Evolutionary conservation across 306 rosid genomes (phyloP).

Genomic region (Quercus gilva): DNA sequence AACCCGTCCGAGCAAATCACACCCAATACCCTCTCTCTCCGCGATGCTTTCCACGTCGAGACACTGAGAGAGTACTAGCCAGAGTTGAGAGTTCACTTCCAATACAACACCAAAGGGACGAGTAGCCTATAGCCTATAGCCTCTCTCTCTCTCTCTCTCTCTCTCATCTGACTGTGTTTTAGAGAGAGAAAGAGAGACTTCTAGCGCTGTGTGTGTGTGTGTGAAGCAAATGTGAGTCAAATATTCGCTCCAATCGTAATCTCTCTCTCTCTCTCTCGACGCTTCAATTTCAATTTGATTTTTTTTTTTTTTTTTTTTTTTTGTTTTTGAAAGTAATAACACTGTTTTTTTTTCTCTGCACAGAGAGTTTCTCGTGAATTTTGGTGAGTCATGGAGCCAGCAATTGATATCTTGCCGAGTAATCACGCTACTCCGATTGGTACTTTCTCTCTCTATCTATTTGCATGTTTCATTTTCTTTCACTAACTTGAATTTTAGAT

Average conservation of each 20-base stretch:
- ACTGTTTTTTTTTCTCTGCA: neutral
- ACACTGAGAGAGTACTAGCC: too few species aligned
- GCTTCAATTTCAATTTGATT: neutral
- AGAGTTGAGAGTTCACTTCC: too few species aligned
- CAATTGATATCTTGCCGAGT: slow-evolving; percentile 22
- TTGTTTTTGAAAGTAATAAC: neutral
- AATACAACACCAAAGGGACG: neutral
- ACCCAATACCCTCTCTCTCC: neutral
- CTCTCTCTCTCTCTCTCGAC: neutral
- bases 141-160: neutral
- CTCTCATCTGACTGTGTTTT: neutral
- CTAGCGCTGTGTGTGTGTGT: too few species aligned
- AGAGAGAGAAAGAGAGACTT: neutral
- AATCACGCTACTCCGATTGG: slow-evolving; percentile 16
- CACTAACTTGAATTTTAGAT: neutral
- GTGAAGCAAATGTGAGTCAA: neutral
- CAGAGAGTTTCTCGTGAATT: slow-evolving; percentile 13
- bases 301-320: neutral
- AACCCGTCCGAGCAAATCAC: neutral
- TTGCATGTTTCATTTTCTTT: neutral
- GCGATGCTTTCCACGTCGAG: neutral
- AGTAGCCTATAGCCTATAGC: neutral
- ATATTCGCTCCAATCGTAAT: neutral
- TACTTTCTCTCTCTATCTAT: slow-evolving; percentile 3
- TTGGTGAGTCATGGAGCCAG: slow-evolving; percentile 38